These are phyloP conservation scores for Fusarium nisikadoi DNA, from an alignment of 2,329 filamentous ascomycete genomes.

Conservation along the genomic window DNA sequence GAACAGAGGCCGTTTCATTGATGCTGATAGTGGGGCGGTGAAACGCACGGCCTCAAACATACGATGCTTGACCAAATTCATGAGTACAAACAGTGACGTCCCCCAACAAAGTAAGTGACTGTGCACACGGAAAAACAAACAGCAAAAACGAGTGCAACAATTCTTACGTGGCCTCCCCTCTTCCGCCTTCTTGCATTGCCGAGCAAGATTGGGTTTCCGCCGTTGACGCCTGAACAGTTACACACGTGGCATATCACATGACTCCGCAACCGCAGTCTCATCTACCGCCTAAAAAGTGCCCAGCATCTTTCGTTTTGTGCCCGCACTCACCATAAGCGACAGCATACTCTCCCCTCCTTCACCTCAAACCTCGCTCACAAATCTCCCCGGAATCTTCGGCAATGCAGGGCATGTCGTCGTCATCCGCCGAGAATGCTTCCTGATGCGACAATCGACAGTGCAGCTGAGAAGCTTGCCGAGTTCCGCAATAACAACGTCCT, in stretches of 20 bases:
- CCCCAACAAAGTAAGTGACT: not conserved
- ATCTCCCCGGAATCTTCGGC: not conserved
- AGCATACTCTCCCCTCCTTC: not conserved
- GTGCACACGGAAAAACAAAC: not conserved
- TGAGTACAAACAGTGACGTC: not conserved
- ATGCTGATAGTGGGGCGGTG: not conserved
- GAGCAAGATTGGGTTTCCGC: not conserved
- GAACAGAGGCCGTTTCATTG: not conserved
- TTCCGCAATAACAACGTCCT: constrained; percentile 46
- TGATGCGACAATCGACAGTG: constrained; percentile 35
- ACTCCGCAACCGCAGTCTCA: not conserved
- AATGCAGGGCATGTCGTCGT: constrained; percentile 26
- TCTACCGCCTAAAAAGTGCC: constrained; percentile 8
- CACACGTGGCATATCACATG: constrained; percentile 23
- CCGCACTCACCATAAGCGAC: constrained; percentile 16
- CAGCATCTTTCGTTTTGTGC: not conserved
- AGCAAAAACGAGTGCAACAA: not conserved
- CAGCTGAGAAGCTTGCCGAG: constrained; percentile 45
- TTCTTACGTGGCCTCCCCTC: not conserved
- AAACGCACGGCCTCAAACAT: not conserved
- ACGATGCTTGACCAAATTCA: not conserved
- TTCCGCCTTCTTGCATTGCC: not conserved
- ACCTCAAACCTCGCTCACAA: not conserved
- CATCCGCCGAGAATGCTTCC: constrained; percentile 32
- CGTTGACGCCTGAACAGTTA: constrained; percentile 7